Evolutionary conservation across 768 basidiomycete genomes (phyloP).

Genomic region (Galerina sulciceps): DNA sequence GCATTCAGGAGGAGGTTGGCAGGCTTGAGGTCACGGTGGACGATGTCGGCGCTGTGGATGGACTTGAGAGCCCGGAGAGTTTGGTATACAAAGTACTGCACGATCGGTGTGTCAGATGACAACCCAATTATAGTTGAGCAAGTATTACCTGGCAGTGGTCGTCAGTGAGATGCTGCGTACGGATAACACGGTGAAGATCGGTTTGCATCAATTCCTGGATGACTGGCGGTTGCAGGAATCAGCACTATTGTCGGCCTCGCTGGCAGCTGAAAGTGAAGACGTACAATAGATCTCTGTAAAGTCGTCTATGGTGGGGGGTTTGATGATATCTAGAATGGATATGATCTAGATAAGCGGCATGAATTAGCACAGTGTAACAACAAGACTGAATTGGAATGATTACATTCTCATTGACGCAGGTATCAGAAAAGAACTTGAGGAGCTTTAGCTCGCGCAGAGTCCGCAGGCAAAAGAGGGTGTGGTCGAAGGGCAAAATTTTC

Average conservation of each 20-base stretch:
- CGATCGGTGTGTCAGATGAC: slow-evolving; percentile 15
- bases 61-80: slow-evolving; percentile 88
- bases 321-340: slow-evolving; percentile 89
- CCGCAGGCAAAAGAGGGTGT: slow-evolving; percentile 87
- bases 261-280: slow-evolving; percentile 19
- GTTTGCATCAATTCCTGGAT: slow-evolving; percentile 92
- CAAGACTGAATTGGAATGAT: slow-evolving; percentile 1
- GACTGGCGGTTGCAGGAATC: slow-evolving; percentile 43
- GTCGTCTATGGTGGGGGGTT: slow-evolving; percentile 70
- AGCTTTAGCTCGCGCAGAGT: slow-evolving; percentile 93
- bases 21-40: slow-evolving; percentile 81
- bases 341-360: slow-evolving; percentile 64
- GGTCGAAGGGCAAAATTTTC: slow-evolving; percentile 94
- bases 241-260: not conserved
- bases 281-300: slow-evolving; percentile 90
- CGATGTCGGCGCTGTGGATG: slow-evolving; percentile 85
- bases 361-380: slow-evolving; percentile 2
- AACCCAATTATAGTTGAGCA: slow-evolving; percentile 41
- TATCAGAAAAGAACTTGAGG: slow-evolving; percentile 81
- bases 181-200: slow-evolving; percentile 88
- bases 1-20: slow-evolving; percentile 89
- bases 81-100: slow-evolving; percentile 81
- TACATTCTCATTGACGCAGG: slow-evolving; percentile 83
- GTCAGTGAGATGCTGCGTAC: slow-evolving; percentile 88
- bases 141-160: slow-evolving; percentile 78